Base-by-base conservation (phyloP, 2,329 filamentous ascomycete genomes). In the Zymoseptoria pseudotritici region DNA sequence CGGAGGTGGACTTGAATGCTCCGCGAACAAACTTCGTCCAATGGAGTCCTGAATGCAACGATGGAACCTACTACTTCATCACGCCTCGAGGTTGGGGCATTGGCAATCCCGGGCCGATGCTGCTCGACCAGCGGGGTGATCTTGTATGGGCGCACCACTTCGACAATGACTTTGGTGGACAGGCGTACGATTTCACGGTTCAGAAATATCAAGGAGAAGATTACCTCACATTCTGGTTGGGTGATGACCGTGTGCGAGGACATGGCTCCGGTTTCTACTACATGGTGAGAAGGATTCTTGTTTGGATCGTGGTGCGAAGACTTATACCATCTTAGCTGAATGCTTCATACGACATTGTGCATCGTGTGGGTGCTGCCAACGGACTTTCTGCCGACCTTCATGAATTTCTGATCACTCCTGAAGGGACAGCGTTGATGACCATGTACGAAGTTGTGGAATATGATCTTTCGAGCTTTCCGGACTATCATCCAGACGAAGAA, bases 401-500 rank as follows among this genome's bases (percentile, higher is more conserved):
- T 63, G 77, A 79, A 54, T 75, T 79, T 59, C 67, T 71, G 17
- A 66, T 80, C n/a, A 80, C 78, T 1, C 58, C 69, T 0, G 67
- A 76, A 55, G 74, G 73, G 36, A 77, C 76, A 0, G 75, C 75
- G 20, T 68, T 80, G 42, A 73, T 79, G 66, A 75, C 74, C 8
- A 74, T 75, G 52, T 80, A 79, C 61, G 70, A 75, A 36, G 58
- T 67, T 20, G 46, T 64, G 17, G 58, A 63, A 26, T 63, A 63
- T 53, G 66, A 71, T 53, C 55, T 70, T 21, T 62, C 60, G 4
- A 58, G 58, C 22, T 63, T 69, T 11, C 67, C 65, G 4, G 61
- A 65, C 1, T 69, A 64, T 31, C 58, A 63, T 19, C 61, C 65
- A 7, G 59, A 64, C 17, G 55, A 63, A 49, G 61, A 62, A 20